Evolutionary conservation across 164 flowering plant genomes (phyloP).

Genomic region (Sedum album): DNA sequence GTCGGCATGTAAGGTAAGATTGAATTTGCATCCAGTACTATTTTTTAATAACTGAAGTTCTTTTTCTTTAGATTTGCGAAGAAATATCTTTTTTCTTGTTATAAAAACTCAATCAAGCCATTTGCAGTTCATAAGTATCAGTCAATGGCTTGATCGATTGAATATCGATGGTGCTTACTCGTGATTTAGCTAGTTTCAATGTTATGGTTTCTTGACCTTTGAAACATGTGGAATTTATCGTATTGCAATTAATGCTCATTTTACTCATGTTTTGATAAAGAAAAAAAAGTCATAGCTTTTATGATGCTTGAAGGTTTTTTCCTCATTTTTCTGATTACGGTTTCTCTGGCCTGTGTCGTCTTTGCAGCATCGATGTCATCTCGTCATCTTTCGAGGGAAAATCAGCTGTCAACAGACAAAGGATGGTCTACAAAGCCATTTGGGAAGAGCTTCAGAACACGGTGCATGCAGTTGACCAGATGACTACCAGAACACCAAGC

Average conservation of each 20-base stretch:
- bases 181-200: not conserved
- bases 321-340: not conserved
- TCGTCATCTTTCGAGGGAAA: conserved; percentile 77
- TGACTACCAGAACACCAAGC: conserved; percentile 76
- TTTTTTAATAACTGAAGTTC: no score
- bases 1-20: conserved; percentile 77
- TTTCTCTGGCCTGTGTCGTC: not conserved
- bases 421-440: conserved; percentile 94
- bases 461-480: conserved; percentile 95
- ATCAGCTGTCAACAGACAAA: conserved; percentile 87
- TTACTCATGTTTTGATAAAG: no score
- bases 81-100: not conserved
- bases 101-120: not conserved
- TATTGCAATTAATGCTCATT: no score
- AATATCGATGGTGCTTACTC: not conserved
- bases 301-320: not conserved
- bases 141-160: not conserved
- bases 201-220: not conserved
- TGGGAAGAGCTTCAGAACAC: conserved; percentile 95
- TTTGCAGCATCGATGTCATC: conserved; percentile 74
- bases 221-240: not conserved
- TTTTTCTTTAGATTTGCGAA: not conserved
- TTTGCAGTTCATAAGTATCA: not conserved
- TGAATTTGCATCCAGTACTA: not conserved
- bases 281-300: not conserved